Percentiles rank a stretch among this genome's conserved stretches.
Conservation (phyloP, 495 filamentous ascomycete species). For the Alectoria sarmentosa region DNA sequence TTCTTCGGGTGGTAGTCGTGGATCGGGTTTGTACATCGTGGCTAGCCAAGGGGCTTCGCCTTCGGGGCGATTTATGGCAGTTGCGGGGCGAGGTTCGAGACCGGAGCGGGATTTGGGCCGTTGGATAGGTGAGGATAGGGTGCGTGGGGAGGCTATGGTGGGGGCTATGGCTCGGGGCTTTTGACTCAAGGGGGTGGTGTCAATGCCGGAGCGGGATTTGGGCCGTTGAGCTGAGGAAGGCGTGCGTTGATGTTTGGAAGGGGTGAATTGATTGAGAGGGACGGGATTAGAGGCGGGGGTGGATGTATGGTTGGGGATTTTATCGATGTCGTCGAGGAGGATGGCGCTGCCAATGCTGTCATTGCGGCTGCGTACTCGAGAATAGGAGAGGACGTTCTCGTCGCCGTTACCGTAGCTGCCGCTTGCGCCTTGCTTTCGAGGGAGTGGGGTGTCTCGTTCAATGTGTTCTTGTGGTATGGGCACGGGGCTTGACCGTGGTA, state of each 20-base stretch:
- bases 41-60: constrained; percentile 95
- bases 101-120: constrained; percentile 60
- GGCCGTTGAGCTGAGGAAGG: constrained; percentile 29
- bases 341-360: constrained; percentile 57
- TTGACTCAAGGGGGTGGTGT: not conserved
- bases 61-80: constrained; percentile 69
- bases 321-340: constrained; percentile 42
- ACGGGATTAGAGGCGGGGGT: constrained; percentile 44
- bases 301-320: constrained; percentile 33
- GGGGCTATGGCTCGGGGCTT: constrained; percentile 26
- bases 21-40: constrained; percentile 92
- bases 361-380: constrained; percentile 62
- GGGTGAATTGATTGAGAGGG: constrained; percentile 32
- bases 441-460: constrained; percentile 62
- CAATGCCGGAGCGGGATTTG: constrained; percentile 6
- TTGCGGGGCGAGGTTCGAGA: constrained; percentile 49
- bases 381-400: constrained; percentile 53
- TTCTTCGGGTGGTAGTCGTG: constrained; percentile 86
- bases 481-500: constrained; percentile 67
- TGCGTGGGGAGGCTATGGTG: constrained; percentile 42
- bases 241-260: constrained; percentile 22
- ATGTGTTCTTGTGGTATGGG: constrained; percentile 64
- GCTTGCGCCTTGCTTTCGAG: constrained; percentile 51
- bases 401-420: constrained; percentile 41
- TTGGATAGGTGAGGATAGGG: constrained; percentile 60